These are phyloP conservation scores for Xylaria venustula DNA, from an alignment of 495 filamentous ascomycete genomes.

Conservation along the genomic window DNA sequence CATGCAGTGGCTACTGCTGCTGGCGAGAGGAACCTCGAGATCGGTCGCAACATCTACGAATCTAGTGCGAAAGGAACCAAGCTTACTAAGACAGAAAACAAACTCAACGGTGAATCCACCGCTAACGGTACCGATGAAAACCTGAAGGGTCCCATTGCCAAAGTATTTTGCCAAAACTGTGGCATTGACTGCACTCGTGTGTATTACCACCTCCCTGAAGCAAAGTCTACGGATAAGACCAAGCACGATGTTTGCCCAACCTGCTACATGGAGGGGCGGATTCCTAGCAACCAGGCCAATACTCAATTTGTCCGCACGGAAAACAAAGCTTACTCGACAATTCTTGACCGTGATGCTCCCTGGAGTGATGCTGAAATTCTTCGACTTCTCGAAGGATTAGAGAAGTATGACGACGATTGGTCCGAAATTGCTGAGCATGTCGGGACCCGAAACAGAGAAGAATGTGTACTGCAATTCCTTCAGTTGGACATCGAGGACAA, in stretches of 20 bases:
- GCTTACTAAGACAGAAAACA: slow-evolving; percentile 50
- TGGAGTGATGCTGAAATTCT: slow-evolving; percentile 91
- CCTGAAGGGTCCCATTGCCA: slow-evolving; percentile 56
- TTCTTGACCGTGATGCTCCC: slow-evolving; percentile 75
- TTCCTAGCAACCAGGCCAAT: slow-evolving; percentile 68
- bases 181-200: slow-evolving; percentile 89
- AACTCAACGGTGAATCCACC: slow-evolving; percentile 71
- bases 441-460: slow-evolving; percentile 85
- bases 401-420: slow-evolving; percentile 94
- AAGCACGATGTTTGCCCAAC: slow-evolving; percentile 86
- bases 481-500: slow-evolving; percentile 89
- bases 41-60: slow-evolving; percentile 94
- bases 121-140: slow-evolving; percentile 59
- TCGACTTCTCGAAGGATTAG: slow-evolving; percentile 81
- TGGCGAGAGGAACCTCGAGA: slow-evolving; percentile 79
- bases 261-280: slow-evolving; percentile 79
- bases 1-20: slow-evolving; percentile 64
- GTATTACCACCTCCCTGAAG: slow-evolving; percentile 80
- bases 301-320: slow-evolving; percentile 84
- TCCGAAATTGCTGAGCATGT: slow-evolving; percentile 88
- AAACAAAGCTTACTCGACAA: slow-evolving; percentile 69
- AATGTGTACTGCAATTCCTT: slow-evolving; percentile 94
- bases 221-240: slow-evolving; percentile 55
- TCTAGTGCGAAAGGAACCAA: slow-evolving; percentile 83
- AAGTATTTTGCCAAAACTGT: slow-evolving; percentile 81